Percentiles rank a stretch among this genome's conserved stretches.
phyloP scores from a whole-genome alignment of 345 rosid species.

The Cardamine chenopodiifolia region DNA sequence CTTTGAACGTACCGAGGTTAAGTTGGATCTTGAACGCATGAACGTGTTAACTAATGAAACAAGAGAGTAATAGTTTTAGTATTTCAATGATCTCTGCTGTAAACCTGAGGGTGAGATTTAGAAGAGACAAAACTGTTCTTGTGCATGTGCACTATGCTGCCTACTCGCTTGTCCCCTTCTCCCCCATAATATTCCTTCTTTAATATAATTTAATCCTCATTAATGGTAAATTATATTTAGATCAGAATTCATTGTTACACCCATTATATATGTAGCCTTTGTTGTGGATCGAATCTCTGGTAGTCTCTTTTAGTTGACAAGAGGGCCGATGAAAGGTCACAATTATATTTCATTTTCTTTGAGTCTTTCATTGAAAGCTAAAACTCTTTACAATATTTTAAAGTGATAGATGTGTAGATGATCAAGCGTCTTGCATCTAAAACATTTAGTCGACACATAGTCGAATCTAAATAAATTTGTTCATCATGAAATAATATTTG shows the following conservation, averaged over 20 bases:
- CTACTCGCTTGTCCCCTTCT: slow-evolving; percentile 34
- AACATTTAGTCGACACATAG: not conserved
- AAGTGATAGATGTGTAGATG: slow-evolving; percentile 5
- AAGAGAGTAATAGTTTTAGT: slow-evolving; percentile 33
- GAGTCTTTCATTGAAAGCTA: not conserved
- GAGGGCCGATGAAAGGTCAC: slow-evolving; percentile 21
- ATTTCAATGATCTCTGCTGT: slow-evolving; percentile 34
- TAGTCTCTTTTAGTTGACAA: slow-evolving; percentile 23
- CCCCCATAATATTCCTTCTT: slow-evolving; percentile 27
- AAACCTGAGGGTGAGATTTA: slow-evolving; percentile 32
- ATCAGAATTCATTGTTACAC: not conserved
- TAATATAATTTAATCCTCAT: slow-evolving; percentile 19
- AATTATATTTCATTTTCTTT: not conserved
- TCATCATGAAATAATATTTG: too few species aligned
- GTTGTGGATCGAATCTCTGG: slow-evolving; percentile 32
- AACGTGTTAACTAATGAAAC: slow-evolving; percentile 35
- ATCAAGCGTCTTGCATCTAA: slow-evolving; percentile 6
- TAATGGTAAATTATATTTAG: not conserved
- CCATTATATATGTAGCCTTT: not conserved
- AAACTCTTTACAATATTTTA: not conserved
- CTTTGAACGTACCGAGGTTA: slow-evolving; percentile 26
- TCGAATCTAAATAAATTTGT: not conserved
- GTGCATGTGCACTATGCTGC: slow-evolving; percentile 54
- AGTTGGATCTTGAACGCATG: slow-evolving; percentile 37
- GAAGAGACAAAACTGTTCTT: slow-evolving; percentile 50